Conservation (phyloP, 768 basidiomycete genomes). For the Tricholoma flavovirens region DNA sequence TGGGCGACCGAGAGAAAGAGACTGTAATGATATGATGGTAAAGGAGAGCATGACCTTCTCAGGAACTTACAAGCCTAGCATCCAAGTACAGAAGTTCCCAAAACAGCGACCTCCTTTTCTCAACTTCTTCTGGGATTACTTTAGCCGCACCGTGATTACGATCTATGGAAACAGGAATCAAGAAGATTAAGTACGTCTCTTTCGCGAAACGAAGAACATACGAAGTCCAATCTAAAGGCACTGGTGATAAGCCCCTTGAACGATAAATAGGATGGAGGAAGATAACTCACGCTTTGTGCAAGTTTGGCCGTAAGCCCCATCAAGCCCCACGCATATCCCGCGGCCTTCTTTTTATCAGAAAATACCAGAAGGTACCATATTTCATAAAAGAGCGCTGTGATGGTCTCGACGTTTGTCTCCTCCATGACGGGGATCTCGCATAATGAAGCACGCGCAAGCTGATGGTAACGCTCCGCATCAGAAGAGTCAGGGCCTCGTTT, state of each 20-base stretch:
- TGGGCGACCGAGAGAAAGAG: slow-evolving; percentile 61
- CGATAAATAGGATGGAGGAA: neutral
- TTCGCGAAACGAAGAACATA: slow-evolving; percentile 27
- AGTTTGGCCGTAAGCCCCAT: slow-evolving; percentile 56
- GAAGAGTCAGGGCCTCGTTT: slow-evolving; percentile 40
- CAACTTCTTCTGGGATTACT: slow-evolving; percentile 64
- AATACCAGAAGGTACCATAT: slow-evolving; percentile 66
- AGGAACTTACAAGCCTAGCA: slow-evolving; percentile 43
- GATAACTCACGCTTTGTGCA: slow-evolving; percentile 51
- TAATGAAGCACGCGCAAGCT: slow-evolving; percentile 50
- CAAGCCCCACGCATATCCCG: slow-evolving; percentile 50
- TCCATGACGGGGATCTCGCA: slow-evolving; percentile 64
- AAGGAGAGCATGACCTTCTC: slow-evolving; percentile 14
- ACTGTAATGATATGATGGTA: slow-evolving; percentile 27
- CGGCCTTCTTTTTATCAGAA: slow-evolving; percentile 63
- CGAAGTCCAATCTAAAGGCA: slow-evolving; percentile 51
- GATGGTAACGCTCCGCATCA: slow-evolving; percentile 56
- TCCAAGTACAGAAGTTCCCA: slow-evolving; percentile 70
- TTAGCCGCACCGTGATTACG: slow-evolving; percentile 60
- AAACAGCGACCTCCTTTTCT: slow-evolving; percentile 61
- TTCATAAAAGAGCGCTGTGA: slow-evolving; percentile 53
- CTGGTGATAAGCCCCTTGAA: neutral
- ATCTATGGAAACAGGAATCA: slow-evolving; percentile 31
- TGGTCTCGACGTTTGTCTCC: slow-evolving; percentile 60
- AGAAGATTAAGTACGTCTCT: slow-evolving; percentile 10